Conservation (phyloP, 2,329 filamentous ascomycete genomes). For the Clonostachys rosea region DNA sequence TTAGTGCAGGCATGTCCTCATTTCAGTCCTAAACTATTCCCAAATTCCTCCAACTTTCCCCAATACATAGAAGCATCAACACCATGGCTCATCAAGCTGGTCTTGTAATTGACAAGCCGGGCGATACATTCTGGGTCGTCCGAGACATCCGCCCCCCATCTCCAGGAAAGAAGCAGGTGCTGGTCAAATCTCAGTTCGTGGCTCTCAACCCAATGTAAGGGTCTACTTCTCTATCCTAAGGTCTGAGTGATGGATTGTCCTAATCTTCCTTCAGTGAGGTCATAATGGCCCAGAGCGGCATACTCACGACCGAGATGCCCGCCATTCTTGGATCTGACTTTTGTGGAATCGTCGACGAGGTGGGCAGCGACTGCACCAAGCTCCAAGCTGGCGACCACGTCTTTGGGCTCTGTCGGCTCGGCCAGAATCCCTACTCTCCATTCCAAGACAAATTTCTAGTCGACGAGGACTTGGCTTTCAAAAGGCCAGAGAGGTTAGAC, state of each 20-base stretch:
- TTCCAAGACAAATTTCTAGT: constrained; percentile 31
- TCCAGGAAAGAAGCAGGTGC: constrained; percentile 21
- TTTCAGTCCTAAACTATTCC: too few relatives aligned
- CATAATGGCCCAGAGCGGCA: constrained; percentile 23
- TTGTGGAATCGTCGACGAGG: constrained; percentile 21
- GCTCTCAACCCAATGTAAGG: constrained; percentile 28
- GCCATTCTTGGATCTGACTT: constrained; percentile 30
- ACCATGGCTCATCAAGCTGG: constrained; percentile 6
- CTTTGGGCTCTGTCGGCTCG: constrained; percentile 26
- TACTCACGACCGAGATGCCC: constrained; percentile 23
- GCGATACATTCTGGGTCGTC: constrained; percentile 12
- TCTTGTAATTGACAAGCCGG: constrained; percentile 8
- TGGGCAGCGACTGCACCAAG: constrained; percentile 17
- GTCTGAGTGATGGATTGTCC: too few relatives aligned
- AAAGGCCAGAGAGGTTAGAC: constrained; percentile 14
- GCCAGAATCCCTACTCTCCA: constrained; percentile 20
- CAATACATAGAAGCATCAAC: too few relatives aligned
- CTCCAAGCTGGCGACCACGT: constrained; percentile 24
- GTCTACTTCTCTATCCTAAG: too few relatives aligned
- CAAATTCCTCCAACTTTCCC: too few relatives aligned
- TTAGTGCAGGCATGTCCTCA: too few relatives aligned
- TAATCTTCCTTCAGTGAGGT: constrained; percentile 13
- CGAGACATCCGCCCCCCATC: constrained; percentile 12
- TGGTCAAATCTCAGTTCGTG: constrained; percentile 27
- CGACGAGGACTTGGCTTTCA: constrained; percentile 25